Conservation (phyloP, 192 early-diverging fungal genomes). For the Rhizophlyctis rosea region DNA sequence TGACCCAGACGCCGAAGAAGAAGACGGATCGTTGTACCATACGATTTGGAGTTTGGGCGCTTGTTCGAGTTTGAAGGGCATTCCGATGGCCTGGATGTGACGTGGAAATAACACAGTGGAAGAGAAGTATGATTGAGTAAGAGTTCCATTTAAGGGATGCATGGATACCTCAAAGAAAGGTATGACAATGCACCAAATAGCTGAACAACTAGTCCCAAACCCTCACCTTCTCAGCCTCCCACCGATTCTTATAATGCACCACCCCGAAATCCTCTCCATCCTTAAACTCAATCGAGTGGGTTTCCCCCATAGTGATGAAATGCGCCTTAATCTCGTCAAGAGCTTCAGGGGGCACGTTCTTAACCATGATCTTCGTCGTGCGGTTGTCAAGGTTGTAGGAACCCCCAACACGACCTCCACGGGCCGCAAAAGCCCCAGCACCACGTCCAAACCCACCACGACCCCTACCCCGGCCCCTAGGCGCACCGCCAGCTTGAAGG, state of each 20-base stretch:
- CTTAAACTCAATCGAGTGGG: background rate
- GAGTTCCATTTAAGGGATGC: no score
- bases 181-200: background rate
- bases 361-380: constrained; percentile 62
- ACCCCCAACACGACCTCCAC: constrained; percentile 45
- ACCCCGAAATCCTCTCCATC: background rate
- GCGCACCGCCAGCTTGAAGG: background rate
- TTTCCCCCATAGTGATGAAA: constrained; percentile 53
- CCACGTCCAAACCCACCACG: constrained; percentile 33
- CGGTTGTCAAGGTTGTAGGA: constrained; percentile 68
- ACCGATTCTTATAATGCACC: background rate
- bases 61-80: background rate
- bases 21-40: background rate
- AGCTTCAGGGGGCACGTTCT: constrained; percentile 45
- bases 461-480: constrained; percentile 28
- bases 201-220: background rate
- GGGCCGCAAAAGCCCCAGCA: constrained; percentile 43
- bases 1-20: background rate
- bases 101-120: no score
- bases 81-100: background rate
- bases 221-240: background rate
- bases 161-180: background rate
- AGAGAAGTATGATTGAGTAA: no score
- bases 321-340: constrained; percentile 51
- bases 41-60: background rate